A percentile compares a stretch with the other conserved stretches of the same genome.
These are phyloP conservation scores for Globisporangium emineosum DNA, from an alignment of 352 stramenopile genomes.

Conservation along the genomic window DNA sequence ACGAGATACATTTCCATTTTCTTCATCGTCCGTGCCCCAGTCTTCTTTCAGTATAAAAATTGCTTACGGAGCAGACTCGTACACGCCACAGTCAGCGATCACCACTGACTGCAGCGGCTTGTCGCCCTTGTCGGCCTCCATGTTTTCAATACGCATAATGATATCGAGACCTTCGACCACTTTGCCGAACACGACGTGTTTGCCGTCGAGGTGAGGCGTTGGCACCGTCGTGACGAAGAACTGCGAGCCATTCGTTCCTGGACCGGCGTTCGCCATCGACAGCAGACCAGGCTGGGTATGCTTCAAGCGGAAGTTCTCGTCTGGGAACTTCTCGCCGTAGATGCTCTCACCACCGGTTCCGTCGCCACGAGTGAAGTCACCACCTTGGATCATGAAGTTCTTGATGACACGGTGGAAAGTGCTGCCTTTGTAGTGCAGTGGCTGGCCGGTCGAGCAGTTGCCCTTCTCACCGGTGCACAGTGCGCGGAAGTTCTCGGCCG, in stretches of 20 bases:
- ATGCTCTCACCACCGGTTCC: conserved; percentile 95
- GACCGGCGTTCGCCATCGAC: conserved; percentile 96
- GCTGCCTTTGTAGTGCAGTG: conserved; percentile 97
- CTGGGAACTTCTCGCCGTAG: conserved; percentile 93
- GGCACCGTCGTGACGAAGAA: conserved; percentile 95
- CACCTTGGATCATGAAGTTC: conserved; percentile 93
- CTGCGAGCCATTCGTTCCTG: conserved; percentile 96
- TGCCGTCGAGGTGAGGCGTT: conserved; percentile 96
- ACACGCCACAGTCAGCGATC: conserved; percentile 96
- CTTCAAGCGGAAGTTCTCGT: conserved; percentile 98
- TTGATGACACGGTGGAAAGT: conserved; percentile 98
- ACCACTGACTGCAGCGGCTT: conserved; percentile 91
- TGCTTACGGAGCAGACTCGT: conserved; percentile 25
- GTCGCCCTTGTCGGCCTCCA: conserved; percentile 88
- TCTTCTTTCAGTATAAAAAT: background rate
- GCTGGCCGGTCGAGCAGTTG: conserved; percentile 68
- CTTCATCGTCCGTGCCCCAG: background rate
- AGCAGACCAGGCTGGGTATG: conserved; percentile 94
- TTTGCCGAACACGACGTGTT: conserved; percentile 98
- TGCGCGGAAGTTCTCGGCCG: conserved; percentile 97
- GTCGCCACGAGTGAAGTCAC: conserved; percentile 95
- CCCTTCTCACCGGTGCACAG: conserved; percentile 98
- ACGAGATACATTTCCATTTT: background rate
- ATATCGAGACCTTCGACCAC: conserved; percentile 91
- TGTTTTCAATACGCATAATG: conserved; percentile 90